A percentile compares a stretch with the other conserved stretches of the same genome.
Conservation (phyloP, 73 alveolate species). For the Paramecium biaurelia region DNA sequence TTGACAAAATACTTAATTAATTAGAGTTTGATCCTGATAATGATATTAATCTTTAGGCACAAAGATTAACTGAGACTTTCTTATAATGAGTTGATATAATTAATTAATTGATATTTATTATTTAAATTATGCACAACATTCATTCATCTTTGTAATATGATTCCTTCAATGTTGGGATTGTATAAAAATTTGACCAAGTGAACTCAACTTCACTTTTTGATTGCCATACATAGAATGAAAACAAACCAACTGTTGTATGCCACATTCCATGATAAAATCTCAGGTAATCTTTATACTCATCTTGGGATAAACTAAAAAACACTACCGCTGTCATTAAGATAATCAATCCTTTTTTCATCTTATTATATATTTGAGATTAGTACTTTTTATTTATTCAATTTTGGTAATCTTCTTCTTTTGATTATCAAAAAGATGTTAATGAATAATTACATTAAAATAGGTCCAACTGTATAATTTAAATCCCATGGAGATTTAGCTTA, state of each 20-base stretch:
- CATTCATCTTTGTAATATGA: background rate
- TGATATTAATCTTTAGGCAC: background rate
- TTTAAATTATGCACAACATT: background rate
- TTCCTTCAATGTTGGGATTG: background rate
- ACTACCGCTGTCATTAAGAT: constrained; percentile 11
- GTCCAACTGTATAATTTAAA: constrained; percentile 29
- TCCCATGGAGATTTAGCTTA: constrained; percentile 54
- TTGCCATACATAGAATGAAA: constrained; percentile 56
- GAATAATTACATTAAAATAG: constrained; percentile 1
- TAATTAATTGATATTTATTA: background rate
- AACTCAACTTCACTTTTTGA: background rate
- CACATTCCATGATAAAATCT: constrained; percentile 65
- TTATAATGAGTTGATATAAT: background rate
- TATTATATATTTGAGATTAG: background rate
- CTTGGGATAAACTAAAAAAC: constrained; percentile 12
- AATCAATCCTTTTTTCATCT: constrained; percentile 14
- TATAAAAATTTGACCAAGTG: background rate
- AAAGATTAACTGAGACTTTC: background rate
- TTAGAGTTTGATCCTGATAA: background rate
- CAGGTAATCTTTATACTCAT: constrained; percentile 47
- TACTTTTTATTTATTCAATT: background rate
- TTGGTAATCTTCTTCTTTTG: constrained; percentile 10
- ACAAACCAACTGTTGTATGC: constrained; percentile 48
- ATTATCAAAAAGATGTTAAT: background rate
- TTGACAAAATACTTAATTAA: background rate